Conservation (phyloP, 2,329 filamentous ascomycete species). For the Didymella arachidicola region DNA sequence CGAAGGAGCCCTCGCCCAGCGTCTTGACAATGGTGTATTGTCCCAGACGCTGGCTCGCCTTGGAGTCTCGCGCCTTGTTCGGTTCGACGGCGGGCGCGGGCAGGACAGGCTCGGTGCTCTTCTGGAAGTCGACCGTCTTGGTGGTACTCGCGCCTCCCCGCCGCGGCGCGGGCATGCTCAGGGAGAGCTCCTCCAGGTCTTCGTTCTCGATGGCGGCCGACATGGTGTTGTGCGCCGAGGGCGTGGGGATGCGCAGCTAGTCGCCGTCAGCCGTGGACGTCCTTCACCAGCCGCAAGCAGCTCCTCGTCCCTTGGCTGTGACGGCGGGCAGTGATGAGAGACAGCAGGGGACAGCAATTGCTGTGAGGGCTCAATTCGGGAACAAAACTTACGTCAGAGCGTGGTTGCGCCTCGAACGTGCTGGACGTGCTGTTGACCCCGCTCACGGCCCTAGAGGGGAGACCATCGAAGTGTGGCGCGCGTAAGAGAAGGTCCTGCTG, state of each 20-base stretch:
- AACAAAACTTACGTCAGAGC: constrained; percentile 20
- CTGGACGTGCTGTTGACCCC: constrained; percentile 18
- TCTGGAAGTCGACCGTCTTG: constrained; percentile 46
- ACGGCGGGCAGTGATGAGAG: neutral
- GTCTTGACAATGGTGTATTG: constrained; percentile 92
- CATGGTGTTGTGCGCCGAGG: constrained; percentile 36
- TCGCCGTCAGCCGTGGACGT: constrained; percentile 8
- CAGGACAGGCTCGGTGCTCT: constrained; percentile 32
- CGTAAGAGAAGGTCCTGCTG: constrained; percentile 1
- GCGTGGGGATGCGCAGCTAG: constrained; percentile 8
- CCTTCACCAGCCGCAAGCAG: too few species aligned
- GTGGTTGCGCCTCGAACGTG: constrained; percentile 13
- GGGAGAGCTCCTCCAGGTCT: constrained; percentile 71
- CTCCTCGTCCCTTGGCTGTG: constrained; percentile 2
- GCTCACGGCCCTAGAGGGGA: constrained; percentile 14
- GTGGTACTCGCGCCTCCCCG: constrained; percentile 52
- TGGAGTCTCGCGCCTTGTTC: constrained; percentile 60
- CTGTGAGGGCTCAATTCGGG: neutral
- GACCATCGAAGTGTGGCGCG: constrained; percentile 15
- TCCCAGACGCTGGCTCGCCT: constrained; percentile 83
- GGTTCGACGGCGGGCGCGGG: constrained; percentile 36
- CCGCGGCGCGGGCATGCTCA: constrained; percentile 73
- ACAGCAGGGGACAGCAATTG: constrained; percentile 2
- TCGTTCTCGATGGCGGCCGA: constrained; percentile 73
- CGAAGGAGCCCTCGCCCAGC: constrained; percentile 95